Conservation (phyloP, 129 eudicot genomes). For the Gnaphalium uliginosum region DNA sequence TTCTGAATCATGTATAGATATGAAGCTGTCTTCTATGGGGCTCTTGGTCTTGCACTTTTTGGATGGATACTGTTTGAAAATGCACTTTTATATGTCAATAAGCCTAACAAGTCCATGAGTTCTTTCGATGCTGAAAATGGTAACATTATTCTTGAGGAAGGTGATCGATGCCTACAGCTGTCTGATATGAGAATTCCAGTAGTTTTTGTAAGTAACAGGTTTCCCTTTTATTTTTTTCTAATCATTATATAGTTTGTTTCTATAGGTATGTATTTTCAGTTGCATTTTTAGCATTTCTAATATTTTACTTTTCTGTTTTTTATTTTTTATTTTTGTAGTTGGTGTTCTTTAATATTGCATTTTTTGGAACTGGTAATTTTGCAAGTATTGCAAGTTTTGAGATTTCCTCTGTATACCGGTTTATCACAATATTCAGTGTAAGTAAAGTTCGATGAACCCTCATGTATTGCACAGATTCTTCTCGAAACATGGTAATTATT, state of each 20-base stretch:
- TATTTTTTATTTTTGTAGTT: conserved; percentile 46
- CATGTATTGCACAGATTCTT: conserved; percentile 11
- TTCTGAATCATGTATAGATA: conserved; percentile 50
- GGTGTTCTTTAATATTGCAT: conserved; percentile 92
- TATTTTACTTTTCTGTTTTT: not conserved
- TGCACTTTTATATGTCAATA: conserved; percentile 50
- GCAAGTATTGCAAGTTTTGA: conserved; percentile 99
- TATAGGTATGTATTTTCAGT: not conserved
- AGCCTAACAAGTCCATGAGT: conserved; percentile 39
- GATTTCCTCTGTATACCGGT: conserved; percentile 96
- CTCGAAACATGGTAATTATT: conserved; percentile 3
- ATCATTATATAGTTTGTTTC: conserved; percentile 1
- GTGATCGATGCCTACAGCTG: conserved; percentile 61
- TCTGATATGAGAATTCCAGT: conserved; percentile 84
- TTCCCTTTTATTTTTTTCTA: not conserved
- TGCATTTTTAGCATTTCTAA: conserved; percentile 20
- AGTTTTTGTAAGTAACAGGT: conserved; percentile 67
- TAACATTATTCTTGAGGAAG: conserved; percentile 46
- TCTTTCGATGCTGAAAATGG: conserved; percentile 46
- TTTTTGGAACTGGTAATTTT: conserved; percentile 96
- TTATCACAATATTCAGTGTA: conserved; percentile 94
- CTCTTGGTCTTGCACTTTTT: conserved; percentile 85
- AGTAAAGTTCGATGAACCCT: conserved; percentile 38
- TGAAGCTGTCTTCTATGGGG: conserved; percentile 92
- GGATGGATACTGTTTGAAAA: conserved; percentile 94